Percentiles rank a stretch among this genome's conserved stretches.
phyloP scores from a whole-genome alignment of 75 land plant genomes.

The Selaginella moellendorffii region DNA sequence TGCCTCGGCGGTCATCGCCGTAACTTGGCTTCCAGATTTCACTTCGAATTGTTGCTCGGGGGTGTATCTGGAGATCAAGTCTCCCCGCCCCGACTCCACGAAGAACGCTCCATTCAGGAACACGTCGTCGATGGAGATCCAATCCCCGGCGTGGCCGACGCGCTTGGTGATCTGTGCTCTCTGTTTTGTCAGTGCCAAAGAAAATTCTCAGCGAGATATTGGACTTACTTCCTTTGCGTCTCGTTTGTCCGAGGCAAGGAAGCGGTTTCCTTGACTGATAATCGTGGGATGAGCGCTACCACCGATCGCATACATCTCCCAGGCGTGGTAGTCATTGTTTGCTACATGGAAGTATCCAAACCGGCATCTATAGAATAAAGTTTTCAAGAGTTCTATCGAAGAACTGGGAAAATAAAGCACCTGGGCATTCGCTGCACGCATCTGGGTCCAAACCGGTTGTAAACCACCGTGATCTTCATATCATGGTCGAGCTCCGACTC shows the following conservation, averaged over 20 bases:
- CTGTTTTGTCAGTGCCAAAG: background rate
- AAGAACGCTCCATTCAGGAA: slow-evolving; percentile 57
- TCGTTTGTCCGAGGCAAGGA: slow-evolving; percentile 29
- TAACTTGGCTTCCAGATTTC: slow-evolving; percentile 38
- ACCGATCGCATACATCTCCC: slow-evolving; percentile 44
- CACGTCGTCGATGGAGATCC: slow-evolving; percentile 37
- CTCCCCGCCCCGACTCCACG: slow-evolving; percentile 39
- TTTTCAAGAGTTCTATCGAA: background rate
- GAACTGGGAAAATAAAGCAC: slow-evolving; percentile 11
- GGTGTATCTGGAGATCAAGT: slow-evolving; percentile 28
- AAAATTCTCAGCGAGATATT: background rate
- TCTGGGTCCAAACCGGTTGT: slow-evolving; percentile 41
- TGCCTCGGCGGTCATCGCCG: slow-evolving; percentile 25
- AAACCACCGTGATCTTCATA: slow-evolving; percentile 47
- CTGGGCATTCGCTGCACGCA: slow-evolving; percentile 53
- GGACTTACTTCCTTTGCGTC: slow-evolving; percentile 41
- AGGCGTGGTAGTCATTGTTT: slow-evolving; percentile 47
- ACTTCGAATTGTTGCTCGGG: slow-evolving; percentile 37
- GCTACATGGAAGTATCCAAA: slow-evolving; percentile 64
- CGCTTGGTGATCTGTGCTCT: background rate
- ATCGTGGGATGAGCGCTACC: slow-evolving; percentile 53
- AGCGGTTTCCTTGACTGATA: slow-evolving; percentile 35
- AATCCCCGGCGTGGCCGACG: background rate
- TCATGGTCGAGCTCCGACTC: slow-evolving; percentile 11
- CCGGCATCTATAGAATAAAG: slow-evolving; percentile 35